These are phyloP conservation scores for Senna siamea DNA, from an alignment of 306 rosid species.

Conservation along the genomic window DNA sequence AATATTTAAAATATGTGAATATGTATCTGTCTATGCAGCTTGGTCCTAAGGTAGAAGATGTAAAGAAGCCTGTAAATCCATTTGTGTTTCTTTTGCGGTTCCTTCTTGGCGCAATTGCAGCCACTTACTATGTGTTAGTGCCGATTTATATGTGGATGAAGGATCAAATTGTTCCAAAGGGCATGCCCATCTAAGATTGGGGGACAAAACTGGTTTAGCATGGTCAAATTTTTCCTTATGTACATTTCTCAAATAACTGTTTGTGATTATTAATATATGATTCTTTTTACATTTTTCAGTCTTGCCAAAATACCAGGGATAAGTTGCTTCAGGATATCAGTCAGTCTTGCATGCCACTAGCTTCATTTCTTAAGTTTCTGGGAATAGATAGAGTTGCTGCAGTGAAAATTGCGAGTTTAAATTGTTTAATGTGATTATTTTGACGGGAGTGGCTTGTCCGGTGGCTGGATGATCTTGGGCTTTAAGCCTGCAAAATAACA, in stretches of 20 bases:
- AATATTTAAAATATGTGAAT: conserved; percentile 21
- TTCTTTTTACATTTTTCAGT: not conserved
- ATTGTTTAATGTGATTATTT: no score
- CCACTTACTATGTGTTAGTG: conserved; percentile 65
- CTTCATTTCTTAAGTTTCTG: conserved; percentile 20
- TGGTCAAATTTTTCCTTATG: not conserved
- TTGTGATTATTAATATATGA: not conserved
- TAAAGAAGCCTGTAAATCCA: conserved; percentile 66
- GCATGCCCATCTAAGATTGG: conserved; percentile 61
- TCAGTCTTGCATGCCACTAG: not conserved
- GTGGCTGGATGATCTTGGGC: no score
- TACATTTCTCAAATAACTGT: not conserved
- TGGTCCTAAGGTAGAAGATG: conserved; percentile 86
- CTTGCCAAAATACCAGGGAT: not conserved
- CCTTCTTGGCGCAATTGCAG: conserved; percentile 73
- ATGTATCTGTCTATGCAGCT: conserved; percentile 56
- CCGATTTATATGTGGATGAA: conserved; percentile 94
- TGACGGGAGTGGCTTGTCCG: no score
- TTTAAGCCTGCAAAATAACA: no score
- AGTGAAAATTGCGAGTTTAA: conserved; percentile 8
- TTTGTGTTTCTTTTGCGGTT: conserved; percentile 63
- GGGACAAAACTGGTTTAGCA: conserved; percentile 2
- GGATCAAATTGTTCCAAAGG: conserved; percentile 76
- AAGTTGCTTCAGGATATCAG: not conserved
- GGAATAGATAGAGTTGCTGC: not conserved